phyloP scores from a whole-genome alignment of 192 early-diverging fungal species.

The Coemansia sp. region DNA sequence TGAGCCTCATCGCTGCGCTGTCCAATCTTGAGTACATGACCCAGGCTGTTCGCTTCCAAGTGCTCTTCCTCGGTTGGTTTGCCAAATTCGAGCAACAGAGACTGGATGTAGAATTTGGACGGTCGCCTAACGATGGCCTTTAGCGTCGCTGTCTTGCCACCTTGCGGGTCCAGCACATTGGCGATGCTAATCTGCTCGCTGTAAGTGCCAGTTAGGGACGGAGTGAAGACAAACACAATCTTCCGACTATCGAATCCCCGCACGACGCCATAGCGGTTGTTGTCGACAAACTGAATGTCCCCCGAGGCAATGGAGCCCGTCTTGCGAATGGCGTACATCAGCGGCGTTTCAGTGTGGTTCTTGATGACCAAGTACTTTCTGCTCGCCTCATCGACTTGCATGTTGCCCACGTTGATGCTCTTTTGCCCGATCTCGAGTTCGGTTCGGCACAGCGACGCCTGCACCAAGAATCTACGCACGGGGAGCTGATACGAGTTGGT shows the following conservation, averaged over 20 bases:
- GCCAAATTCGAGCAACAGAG: slow-evolving; percentile 75
- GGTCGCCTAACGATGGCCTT: slow-evolving; percentile 91
- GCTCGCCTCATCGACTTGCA: slow-evolving; percentile 78
- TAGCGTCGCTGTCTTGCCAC: slow-evolving; percentile 74
- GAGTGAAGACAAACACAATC: slow-evolving; percentile 90
- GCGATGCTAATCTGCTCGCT: slow-evolving; percentile 84
- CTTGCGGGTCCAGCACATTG: slow-evolving; percentile 84
- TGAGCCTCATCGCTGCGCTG: slow-evolving; percentile 57
- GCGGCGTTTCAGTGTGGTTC: slow-evolving; percentile 85
- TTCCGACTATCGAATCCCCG: slow-evolving; percentile 89
- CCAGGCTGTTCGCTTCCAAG: neutral
- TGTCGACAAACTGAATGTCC: slow-evolving; percentile 73
- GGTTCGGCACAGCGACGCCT: slow-evolving; percentile 78
- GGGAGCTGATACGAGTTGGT: slow-evolving; percentile 57
- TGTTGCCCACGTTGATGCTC: slow-evolving; percentile 93
- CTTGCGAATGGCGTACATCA: slow-evolving; percentile 90
- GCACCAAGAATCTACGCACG: slow-evolving; percentile 86
- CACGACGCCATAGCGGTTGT: slow-evolving; percentile 82
- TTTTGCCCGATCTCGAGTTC: slow-evolving; percentile 94
- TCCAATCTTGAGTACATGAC: slow-evolving; percentile 58
- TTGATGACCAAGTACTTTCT: slow-evolving; percentile 87
- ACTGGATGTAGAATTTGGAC: slow-evolving; percentile 82
- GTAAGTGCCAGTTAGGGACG: slow-evolving; percentile 84
- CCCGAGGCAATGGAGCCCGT: slow-evolving; percentile 93
- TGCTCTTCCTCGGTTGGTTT: slow-evolving; percentile 3